Evolutionary conservation across 2,329 filamentous ascomycete species (phyloP).

Genomic region (Chalaropsis ovoidea): DNA sequence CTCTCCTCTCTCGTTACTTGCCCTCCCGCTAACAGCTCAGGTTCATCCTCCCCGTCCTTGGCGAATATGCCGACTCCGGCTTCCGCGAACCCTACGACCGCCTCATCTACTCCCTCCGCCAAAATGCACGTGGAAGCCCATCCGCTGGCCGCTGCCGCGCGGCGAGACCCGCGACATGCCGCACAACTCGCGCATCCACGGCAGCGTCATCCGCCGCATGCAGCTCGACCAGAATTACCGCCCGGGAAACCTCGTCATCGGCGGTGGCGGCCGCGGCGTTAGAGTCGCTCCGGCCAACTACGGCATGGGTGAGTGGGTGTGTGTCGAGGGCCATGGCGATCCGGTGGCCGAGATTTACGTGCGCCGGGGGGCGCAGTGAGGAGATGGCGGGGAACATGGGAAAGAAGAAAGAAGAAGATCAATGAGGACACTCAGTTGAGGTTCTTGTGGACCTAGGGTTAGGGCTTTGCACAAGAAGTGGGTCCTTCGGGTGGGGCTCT

Average conservation of each 20-base stretch:
- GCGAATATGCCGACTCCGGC: conserved; percentile 88
- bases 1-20: background rate
- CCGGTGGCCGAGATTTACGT: conserved; percentile 59
- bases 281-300: conserved; percentile 48
- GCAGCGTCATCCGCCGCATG: conserved; percentile 65
- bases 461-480: background rate
- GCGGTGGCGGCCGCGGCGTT: conserved; percentile 63
- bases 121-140: conserved; percentile 74
- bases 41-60: conserved; percentile 84
- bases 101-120: conserved; percentile 71
- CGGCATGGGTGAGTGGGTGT: conserved; percentile 64
- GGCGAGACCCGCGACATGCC: conserved; percentile 73
- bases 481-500: background rate
- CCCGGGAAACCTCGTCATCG: conserved; percentile 69
- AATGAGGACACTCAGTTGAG: background rate
- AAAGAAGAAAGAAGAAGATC: background rate
- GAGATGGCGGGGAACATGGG: background rate
- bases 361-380: conserved; percentile 33
- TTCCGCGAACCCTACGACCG: conserved; percentile 77
- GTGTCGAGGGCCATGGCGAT: conserved; percentile 54
- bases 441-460: background rate
- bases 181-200: conserved; percentile 57
- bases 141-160: conserved; percentile 67
- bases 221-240: conserved; percentile 52
- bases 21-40: conserved; percentile 36